Conservation (phyloP, 2,329 filamentous ascomycete genomes). For the Cordyceps cateniannulata region DNA sequence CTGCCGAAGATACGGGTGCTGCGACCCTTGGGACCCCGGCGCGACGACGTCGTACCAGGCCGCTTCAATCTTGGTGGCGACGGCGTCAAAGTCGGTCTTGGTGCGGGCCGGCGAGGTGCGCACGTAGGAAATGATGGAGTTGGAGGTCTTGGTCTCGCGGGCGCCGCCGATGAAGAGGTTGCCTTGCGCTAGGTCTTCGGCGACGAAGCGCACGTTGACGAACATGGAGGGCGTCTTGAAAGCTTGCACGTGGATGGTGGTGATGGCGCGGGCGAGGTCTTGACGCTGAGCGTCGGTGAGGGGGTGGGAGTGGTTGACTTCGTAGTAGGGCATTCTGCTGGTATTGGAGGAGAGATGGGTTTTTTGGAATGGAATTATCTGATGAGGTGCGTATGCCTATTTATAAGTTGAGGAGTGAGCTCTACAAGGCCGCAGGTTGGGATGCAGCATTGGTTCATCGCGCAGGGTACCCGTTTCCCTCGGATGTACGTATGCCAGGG, state of each 20-base stretch:
- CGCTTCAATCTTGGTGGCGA: background rate
- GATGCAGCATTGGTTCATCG: background rate
- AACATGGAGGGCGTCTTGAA: conserved; percentile 9
- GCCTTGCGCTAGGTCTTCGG: background rate
- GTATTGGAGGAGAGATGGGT: background rate
- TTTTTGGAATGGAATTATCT: background rate
- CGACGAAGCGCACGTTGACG: conserved; percentile 1
- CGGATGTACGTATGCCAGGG: no score
- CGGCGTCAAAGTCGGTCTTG: conserved; percentile 6
- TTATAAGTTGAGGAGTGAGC: no score
- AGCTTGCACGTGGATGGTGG: background rate
- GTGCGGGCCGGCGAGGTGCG: background rate
- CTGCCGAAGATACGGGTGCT: background rate
- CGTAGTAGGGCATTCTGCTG: conserved; percentile 6
- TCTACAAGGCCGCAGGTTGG: no score
- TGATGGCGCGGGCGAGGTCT: background rate
- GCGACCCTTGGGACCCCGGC: no score
- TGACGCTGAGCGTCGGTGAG: conserved; percentile 1
- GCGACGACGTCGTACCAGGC: conserved; percentile 5
- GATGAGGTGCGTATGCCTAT: no score
- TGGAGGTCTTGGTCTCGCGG: background rate
- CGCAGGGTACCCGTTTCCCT: no score
- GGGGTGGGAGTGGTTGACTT: background rate
- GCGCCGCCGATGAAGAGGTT: background rate
- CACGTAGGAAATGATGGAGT: background rate